These are phyloP conservation scores for Trypanosoma caninum DNA, from an alignment of 208 protist genomes.

Conservation along the genomic window DNA sequence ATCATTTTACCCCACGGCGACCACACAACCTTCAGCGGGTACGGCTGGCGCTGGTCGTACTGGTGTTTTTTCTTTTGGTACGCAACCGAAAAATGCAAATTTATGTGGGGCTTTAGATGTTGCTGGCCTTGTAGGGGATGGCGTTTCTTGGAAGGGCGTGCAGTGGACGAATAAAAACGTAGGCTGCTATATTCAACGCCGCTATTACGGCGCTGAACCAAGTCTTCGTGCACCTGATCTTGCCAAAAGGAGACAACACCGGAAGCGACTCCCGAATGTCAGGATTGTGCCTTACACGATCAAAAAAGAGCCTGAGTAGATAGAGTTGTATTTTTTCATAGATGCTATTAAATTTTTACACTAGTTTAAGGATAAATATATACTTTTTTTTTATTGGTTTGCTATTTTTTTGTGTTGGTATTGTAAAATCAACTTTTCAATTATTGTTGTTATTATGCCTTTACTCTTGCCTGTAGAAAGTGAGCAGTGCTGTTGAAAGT, in stretches of 20 bases:
- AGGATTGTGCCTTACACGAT: slow-evolving; percentile 48
- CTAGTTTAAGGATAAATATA: no score
- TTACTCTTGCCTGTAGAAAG: no score
- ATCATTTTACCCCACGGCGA: no score
- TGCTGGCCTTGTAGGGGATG: slow-evolving; percentile 9
- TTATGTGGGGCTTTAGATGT: slow-evolving; percentile 3
- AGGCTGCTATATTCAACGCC: slow-evolving; percentile 83
- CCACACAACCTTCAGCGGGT: no score
- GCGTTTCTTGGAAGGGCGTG: slow-evolving; percentile 24
- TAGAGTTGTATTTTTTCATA: not conserved
- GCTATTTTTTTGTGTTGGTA: no score
- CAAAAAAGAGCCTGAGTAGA: slow-evolving; percentile 10
- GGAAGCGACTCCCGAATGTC: slow-evolving; percentile 39
- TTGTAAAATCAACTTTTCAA: no score
- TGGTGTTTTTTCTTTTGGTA: not conserved
- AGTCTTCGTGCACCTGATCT: slow-evolving; percentile 77
- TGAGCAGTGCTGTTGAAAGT: no score
- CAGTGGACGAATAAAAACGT: slow-evolving; percentile 85
- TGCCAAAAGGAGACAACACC: slow-evolving; percentile 34
- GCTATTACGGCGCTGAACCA: slow-evolving; percentile 80
- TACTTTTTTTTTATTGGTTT: no score
- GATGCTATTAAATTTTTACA: no score
- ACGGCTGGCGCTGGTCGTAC: not conserved
- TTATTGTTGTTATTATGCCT: no score
- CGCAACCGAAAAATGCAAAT: not conserved